These are phyloP conservation scores for Vicia sativa DNA, from an alignment of 306 rosid genomes.

Conservation along the genomic window DNA sequence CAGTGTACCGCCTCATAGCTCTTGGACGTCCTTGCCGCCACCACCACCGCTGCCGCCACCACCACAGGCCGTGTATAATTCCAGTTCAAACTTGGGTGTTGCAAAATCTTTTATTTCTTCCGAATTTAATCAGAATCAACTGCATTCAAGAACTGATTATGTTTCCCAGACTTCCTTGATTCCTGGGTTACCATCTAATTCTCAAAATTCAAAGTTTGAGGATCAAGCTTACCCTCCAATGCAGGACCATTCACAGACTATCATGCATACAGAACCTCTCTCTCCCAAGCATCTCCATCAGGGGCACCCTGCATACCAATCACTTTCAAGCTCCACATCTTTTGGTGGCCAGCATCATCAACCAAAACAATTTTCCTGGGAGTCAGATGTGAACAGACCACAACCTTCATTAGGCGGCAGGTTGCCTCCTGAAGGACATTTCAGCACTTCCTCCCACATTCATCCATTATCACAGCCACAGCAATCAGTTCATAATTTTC, in stretches of 20 bases:
- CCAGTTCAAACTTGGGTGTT: slow-evolving; percentile 48
- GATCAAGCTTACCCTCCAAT: slow-evolving; percentile 52
- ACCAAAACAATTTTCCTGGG: slow-evolving; percentile 54
- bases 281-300: slow-evolving; percentile 44
- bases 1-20: slow-evolving; percentile 47
- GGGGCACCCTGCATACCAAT: slow-evolving; percentile 50
- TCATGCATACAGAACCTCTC: slow-evolving; percentile 50
- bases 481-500: slow-evolving; percentile 50
- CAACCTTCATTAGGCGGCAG: slow-evolving; percentile 48
- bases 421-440: slow-evolving; percentile 55
- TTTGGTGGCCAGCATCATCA: slow-evolving; percentile 52
- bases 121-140: slow-evolving; percentile 58
- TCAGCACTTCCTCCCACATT: slow-evolving; percentile 52
- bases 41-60: slow-evolving; percentile 51
- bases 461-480: slow-evolving; percentile 58
- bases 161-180: slow-evolving; percentile 55
- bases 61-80: slow-evolving; percentile 37
- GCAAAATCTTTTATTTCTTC: slow-evolving; percentile 48
- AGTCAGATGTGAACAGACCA: slow-evolving; percentile 46
- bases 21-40: slow-evolving; percentile 62
- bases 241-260: slow-evolving; percentile 52
- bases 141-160: slow-evolving; percentile 52
- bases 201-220: slow-evolving; percentile 53
- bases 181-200: slow-evolving; percentile 48
- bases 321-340: slow-evolving; percentile 49